These are phyloP conservation scores for Syncephalis plumigaleata DNA, from an alignment of 371 early-diverging fungal species.

Conservation along the genomic window DNA sequence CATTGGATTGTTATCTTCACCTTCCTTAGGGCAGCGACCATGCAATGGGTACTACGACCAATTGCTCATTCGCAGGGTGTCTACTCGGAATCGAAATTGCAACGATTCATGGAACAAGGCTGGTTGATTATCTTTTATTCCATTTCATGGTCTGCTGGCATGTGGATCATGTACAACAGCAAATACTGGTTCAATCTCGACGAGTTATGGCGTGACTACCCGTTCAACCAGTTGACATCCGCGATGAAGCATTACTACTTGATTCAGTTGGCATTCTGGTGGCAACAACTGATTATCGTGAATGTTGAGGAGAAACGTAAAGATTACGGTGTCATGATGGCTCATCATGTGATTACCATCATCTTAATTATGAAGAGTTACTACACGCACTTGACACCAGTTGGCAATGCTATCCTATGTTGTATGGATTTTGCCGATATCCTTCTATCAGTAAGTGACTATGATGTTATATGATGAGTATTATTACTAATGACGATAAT, in stretches of 20 bases:
- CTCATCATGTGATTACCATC: slow-evolving; percentile 70
- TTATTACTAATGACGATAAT: background rate
- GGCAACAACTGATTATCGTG: slow-evolving; percentile 50
- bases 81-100: slow-evolving; percentile 22
- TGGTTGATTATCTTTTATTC: slow-evolving; percentile 31
- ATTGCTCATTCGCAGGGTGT: slow-evolving; percentile 28
- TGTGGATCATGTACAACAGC: background rate
- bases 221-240: background rate
- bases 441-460: slow-evolving; percentile 33
- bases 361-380: slow-evolving; percentile 48
- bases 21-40: slow-evolving; percentile 35
- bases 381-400: slow-evolving; percentile 48
- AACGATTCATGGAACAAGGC: slow-evolving; percentile 47
- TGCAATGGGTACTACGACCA: slow-evolving; percentile 38
- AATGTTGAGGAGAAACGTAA: slow-evolving; percentile 61
- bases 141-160: slow-evolving; percentile 6
- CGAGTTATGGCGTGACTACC: slow-evolving; percentile 3
- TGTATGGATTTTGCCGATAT: slow-evolving; percentile 74
- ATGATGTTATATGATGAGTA: slow-evolving; percentile 3
- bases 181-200: background rate
- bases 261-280: slow-evolving; percentile 63
- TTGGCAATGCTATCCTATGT: slow-evolving; percentile 64
- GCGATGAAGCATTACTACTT: slow-evolving; percentile 52
- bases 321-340: slow-evolving; percentile 55
- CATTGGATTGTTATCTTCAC: slow-evolving; percentile 55